A percentile compares a stretch with the other conserved stretches of the same genome.
These are phyloP conservation scores for Coleophoma cylindrospora DNA, from an alignment of 2,329 filamentous ascomycete genomes.

Conservation along the genomic window DNA sequence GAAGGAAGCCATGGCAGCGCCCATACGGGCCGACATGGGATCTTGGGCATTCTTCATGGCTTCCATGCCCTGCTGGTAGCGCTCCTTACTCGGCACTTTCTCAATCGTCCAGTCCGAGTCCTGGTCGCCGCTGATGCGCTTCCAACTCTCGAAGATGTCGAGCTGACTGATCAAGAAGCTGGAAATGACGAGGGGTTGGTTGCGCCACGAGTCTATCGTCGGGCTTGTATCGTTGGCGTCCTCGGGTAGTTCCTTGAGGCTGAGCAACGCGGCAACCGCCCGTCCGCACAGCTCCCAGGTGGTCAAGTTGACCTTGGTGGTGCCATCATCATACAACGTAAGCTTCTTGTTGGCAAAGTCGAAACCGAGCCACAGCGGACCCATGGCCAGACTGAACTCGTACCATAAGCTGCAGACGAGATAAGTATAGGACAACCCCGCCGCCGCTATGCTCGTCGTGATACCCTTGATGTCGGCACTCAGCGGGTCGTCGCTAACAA, in stretches of 20 bases:
- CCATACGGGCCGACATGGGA: neutral
- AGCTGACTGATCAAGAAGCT: constrained; percentile 42
- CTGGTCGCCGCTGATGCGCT: constrained; percentile 12
- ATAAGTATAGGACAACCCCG: constrained; percentile 32
- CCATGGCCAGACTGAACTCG: constrained; percentile 40
- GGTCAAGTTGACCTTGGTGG: constrained; percentile 35
- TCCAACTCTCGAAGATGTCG: constrained; percentile 37
- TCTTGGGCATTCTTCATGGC: constrained; percentile 6
- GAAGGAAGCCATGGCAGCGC: constrained; percentile 13
- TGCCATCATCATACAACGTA: constrained; percentile 47
- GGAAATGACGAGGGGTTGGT: constrained; percentile 35
- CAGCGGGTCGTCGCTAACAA: constrained; percentile 23
- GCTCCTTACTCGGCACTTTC: constrained; percentile 3
- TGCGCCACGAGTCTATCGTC: constrained; percentile 27
- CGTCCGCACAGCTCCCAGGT: constrained; percentile 48
- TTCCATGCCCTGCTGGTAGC: constrained; percentile 8
- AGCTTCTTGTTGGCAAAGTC: constrained; percentile 37
- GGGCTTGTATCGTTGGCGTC: constrained; percentile 29
- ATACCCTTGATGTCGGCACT: constrained; percentile 14
- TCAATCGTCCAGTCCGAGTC: constrained; percentile 15
- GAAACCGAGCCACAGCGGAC: constrained; percentile 37
- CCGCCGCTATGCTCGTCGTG: constrained; percentile 28
- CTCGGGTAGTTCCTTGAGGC: constrained; percentile 24
- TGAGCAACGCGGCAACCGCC: constrained; percentile 45
- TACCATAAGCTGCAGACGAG: constrained; percentile 48